Conservation (phyloP, 352 stramenopile genomes). For the Phytophthora vignae region DNA sequence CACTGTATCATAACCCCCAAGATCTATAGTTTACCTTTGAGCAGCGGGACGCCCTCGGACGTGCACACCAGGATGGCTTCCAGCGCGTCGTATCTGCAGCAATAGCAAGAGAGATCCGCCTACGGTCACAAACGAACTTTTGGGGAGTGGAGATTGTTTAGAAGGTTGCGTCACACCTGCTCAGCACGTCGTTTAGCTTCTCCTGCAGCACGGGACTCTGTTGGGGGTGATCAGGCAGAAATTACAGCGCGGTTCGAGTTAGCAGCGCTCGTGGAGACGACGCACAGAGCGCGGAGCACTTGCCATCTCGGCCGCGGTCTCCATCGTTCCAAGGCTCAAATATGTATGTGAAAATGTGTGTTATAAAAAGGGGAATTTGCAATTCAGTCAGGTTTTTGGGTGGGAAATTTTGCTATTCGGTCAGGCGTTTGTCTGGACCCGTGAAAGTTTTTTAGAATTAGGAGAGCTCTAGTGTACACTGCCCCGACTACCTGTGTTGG, state of each 20-base stretch:
- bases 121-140: neutral
- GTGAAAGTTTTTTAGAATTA: too few species aligned
- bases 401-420: too few species aligned
- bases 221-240: neutral
- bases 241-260: neutral
- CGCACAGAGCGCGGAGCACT: neutral
- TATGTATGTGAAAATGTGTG: too few species aligned
- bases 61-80: constrained; percentile 84
- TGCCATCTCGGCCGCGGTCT: constrained; percentile 44
- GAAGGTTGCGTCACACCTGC: constrained; percentile 36
- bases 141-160: neutral
- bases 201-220: constrained; percentile 72
- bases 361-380: too few species aligned
- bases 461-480: too few species aligned
- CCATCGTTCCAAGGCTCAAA: constrained; percentile 24
- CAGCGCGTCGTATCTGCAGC: constrained; percentile 72
- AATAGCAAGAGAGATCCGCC: neutral
- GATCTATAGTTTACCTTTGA: constrained; percentile 36
- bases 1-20: neutral
- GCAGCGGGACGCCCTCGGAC: constrained; percentile 75
- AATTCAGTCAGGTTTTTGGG: too few species aligned
- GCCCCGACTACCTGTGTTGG: too few species aligned
- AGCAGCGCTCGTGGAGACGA: neutral
- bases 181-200: constrained; percentile 69
- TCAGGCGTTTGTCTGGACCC: too few species aligned